Evolutionary conservation across 164 flowering plant species (phyloP), one percentile per base, ranked within the genome.

Genomic region (Warburgia ugandensis): DNA sequence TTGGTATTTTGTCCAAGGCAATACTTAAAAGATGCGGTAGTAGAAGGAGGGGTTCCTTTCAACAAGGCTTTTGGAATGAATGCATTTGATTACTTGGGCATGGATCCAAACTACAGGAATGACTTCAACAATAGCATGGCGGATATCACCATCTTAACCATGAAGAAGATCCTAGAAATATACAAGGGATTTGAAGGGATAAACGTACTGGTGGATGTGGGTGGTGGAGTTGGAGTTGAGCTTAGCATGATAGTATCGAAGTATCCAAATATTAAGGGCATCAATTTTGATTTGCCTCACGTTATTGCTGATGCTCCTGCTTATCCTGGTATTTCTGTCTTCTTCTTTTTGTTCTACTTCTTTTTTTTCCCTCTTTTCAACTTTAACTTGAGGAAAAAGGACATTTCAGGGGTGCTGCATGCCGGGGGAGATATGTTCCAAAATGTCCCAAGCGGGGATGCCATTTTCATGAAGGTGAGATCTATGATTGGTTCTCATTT

Each of bases 381-480:
- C n/a, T n/a, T n/a, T n/a, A n/a, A n/a, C n/a, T n/a, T n/a, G n/a
- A n/a, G n/a, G n/a, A n/a, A n/a, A n/a, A n/a, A n/a, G n/a, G n/a
- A n/a, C n/a, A n/a, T 28, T 71, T 59, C 62, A 81, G 86, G 88
- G 6, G 79, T 89, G 39, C 68, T 83, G 60, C 95, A 89, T 46
- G 80, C 80, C 44, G 86, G 87, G 0, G 92, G 97, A 1, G 94
- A 88, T 62, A 85, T 89, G 94, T 89, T 89, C 62, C 83, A 49
- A 0, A 74, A 76, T 45, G 83, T 89, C 43, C 97, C 95, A 0
- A 74, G 69, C 59, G 95, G 68, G 20, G 97, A 89, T 54, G 97
- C 97, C 43, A 75, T 89, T 51, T 83, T 89, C 79, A 45, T 45
- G 48, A 45, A 45, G 48, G 48, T 26, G 23, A 12, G 6, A 3